Evolutionary conservation across 768 basidiomycete species (phyloP), one percentile per base, ranked within the genome.

Genomic region (Lactarius pseudohatsudake): DNA sequence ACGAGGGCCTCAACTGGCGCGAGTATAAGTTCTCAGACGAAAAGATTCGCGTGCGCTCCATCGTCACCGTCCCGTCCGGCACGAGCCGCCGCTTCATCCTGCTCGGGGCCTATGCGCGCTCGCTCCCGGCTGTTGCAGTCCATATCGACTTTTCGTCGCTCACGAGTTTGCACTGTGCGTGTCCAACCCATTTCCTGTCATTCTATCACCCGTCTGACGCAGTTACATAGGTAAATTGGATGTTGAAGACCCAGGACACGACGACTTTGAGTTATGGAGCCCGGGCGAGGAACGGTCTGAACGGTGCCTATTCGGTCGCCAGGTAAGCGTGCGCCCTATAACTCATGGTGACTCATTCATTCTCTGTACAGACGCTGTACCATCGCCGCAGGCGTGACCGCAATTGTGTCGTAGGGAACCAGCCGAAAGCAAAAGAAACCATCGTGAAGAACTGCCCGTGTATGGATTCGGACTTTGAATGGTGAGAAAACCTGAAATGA

Each of bases 251-350:
- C 89, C 95, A 8, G 83, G 82, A 20, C 79, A 88, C 45, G 96
- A 98, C 73, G 97, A 99, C 78, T 98, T 98, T 74, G 96, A 98
- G 75, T 78, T 96, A 1, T 98, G 97, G 97, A 94, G 91, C 74
- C 97, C 96, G 0, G 92, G 91, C 65, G 90, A 96, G 73, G 88
- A 87, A 56, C 86, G 97, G n/a, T 79, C 84, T 40, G 95, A 98
- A 73, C 80, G 80, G 9, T 98, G 97, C 77, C 78, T 98, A 32
- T 99, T 98, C 70, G 97, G 97, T 22, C 85, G 91, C 65, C 91
- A 93, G 84, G 94, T 92, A 61, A 47, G 78, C 65, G 7, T 30
- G 7, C 34, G 16, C 22, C 41, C 36, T 34, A 8, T 54, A 20
- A 18, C 56, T 36, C 26, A 55, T 22, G 34, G 15, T 13, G 15